Base-by-base conservation (phyloP, 164 flowering plant genomes). In the Vitis amurensis region DNA sequence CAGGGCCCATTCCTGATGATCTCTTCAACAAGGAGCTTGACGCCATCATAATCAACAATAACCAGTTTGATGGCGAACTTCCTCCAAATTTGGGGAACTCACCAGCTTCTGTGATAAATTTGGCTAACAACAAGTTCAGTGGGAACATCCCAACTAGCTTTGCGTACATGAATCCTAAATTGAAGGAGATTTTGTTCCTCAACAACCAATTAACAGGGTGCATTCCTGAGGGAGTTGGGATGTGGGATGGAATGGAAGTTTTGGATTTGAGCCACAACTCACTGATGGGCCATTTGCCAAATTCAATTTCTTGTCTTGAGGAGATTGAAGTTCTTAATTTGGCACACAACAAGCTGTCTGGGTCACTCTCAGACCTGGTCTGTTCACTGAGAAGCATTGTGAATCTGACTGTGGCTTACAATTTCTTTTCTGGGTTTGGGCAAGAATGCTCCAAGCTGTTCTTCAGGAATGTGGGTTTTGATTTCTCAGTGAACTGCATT, bases 141-240 rank as follows among this genome's bases (percentile, higher is more conserved):
- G 99, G 99, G 9, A 64, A 59, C 57, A 78, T 95, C 23, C 98
- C 99, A 2, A 16, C 85, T 50, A 88, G 90, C 68, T 85, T 91
- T 64, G 93, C 92, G 3, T 84, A 81, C 79, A 85, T 80, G 86
- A 85, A 88, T 62, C 55, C 90, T 10, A 69, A 63, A 27, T 11
- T 95, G 3, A 95, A 86, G 76, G 99, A 95, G 77, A 82, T 95
- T 14, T 67, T 95, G 75, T 85, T 95, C 55, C 69, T 90, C 3
- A 95, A 95, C 68, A 93, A 95, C 74, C 88, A 86, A 71, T 72
- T 95, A 49, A 87, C 92, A 16, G 98, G 99, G 4, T 95, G 99
- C 82, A 83, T 95, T 16, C 99, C 99, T 10, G 80, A 90, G 61
- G 96, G 93, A 5, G 74, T 91, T 57, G 99, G 98, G 73, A 53